Percentiles rank a stretch among this genome's conserved stretches.
Evolutionary conservation across 139 green algal genomes (phyloP).

Genomic region (Chlorella vulgaris): DNA sequence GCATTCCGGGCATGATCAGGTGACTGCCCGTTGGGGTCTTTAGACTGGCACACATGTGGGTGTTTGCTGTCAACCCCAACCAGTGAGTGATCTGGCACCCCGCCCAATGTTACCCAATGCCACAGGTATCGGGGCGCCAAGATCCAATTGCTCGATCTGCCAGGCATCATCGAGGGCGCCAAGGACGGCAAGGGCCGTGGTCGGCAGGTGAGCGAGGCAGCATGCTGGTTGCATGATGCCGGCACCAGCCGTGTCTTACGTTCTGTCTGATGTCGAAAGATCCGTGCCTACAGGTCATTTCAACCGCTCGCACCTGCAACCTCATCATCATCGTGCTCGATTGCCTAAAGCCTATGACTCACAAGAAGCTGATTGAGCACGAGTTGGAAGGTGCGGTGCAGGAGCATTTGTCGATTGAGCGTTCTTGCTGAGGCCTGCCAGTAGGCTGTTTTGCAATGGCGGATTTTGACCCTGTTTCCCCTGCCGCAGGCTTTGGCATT

Average conservation of each 20-base stretch:
- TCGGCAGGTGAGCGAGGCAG: constrained; percentile 68
- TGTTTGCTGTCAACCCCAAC: too few relatives aligned
- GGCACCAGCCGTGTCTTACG: too few relatives aligned
- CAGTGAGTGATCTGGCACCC: too few relatives aligned
- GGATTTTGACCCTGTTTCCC: not conserved
- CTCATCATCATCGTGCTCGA: constrained; percentile 99
- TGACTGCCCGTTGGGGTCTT: not conserved
- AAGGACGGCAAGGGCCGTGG: constrained; percentile 95
- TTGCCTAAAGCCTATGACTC: constrained; percentile 97
- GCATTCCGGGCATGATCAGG: constrained; percentile 70
- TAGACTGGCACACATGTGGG: not conserved
- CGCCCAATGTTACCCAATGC: too few relatives aligned
- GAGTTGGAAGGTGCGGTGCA: constrained; percentile 73
- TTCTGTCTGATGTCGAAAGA: too few relatives aligned
- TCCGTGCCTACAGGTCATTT: constrained; percentile 86
- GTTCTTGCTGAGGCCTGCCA: not conserved
- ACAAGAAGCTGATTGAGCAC: constrained; percentile 95
- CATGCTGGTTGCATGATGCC: too few relatives aligned
- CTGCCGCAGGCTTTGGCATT: constrained; percentile 81
- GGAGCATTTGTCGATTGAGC: not conserved
- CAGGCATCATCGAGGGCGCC: constrained; percentile 98
- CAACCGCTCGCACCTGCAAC: constrained; percentile 95
- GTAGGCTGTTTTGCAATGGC: too few relatives aligned
- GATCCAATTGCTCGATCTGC: constrained; percentile 97
- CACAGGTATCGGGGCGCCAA: constrained; percentile 86